Evolutionary conservation across 2,329 filamentous ascomycete genomes (phyloP), one percentile per base, ranked within the genome.

Genomic region (Beauveria varroae): DNA sequence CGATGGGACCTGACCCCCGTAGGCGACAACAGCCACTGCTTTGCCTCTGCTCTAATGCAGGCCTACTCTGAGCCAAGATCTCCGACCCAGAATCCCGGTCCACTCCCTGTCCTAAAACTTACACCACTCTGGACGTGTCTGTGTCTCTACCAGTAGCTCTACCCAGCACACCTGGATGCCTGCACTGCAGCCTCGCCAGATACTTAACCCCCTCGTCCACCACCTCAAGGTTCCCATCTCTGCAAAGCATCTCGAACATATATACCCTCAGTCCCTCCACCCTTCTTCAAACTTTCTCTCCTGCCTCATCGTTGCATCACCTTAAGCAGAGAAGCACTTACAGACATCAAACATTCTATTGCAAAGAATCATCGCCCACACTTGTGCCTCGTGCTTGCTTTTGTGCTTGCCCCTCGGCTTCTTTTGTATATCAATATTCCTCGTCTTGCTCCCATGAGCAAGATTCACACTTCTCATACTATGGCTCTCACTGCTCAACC

Each of bases 401-500:
- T 26, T 28, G 34, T 37, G 34, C 34, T 37, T 16, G 34, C 34
- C 12, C 34, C 50, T 50, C 20, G 51, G 43, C 47, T 28, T 26
- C 30, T 54, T 40, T n/a, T 49, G 44, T 59, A 59, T 51, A 55
- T 28, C 50, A 50, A 14, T 49, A 22, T 26, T 16, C 37, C 34
- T 37, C 54, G 41, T 63, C 53, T 62, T 63, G 62, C 46, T 57
- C 28, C 40, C 18, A 51, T 40, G 44, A 26, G 53, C 46, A 62
- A 50, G 20, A 40, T 47, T 26, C 28, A 54, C 34, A 43, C 47
- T 22, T 26, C 22, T 41, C 60, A 49, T 66, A 68, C 65, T 62
- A 75, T 85, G 80, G 78, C 79, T 66, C 75, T 82, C 67, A 75
- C 78, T 61, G 73, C 76, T 68, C 76, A 79, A 68, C 70, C 77